phyloP scores from a whole-genome alignment of 495 filamentous ascomycete species.

The Daldinia concentrica region DNA sequence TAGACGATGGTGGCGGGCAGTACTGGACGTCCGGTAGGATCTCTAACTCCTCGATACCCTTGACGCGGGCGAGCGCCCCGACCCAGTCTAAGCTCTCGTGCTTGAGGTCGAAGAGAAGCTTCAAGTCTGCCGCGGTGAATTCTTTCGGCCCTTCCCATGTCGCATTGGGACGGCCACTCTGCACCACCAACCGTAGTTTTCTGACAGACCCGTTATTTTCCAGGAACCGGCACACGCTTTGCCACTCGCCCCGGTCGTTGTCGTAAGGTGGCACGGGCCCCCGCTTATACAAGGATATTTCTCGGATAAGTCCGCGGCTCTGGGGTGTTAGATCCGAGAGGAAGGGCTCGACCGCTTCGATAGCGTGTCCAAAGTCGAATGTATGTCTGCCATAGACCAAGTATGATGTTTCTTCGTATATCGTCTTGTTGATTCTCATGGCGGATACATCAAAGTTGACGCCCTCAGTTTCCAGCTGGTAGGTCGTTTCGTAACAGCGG shows the following conservation, averaged over 20 bases:
- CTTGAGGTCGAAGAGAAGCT: conserved; percentile 47
- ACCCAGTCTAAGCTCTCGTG: conserved; percentile 62
- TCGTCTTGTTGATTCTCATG: conserved; percentile 55
- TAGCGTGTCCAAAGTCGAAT: conserved; percentile 62
- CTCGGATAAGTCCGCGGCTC: conserved; percentile 53
- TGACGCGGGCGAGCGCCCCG: conserved; percentile 53
- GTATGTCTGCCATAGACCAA: conserved; percentile 61
- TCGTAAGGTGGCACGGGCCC: conserved; percentile 57
- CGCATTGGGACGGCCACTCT: conserved; percentile 54
- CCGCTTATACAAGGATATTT: conserved; percentile 59
- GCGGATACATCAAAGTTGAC: conserved; percentile 55
- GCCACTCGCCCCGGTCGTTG: conserved; percentile 64
- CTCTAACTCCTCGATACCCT: conserved; percentile 52
- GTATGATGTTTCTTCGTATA: conserved; percentile 58
- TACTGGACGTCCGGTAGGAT: conserved; percentile 54
- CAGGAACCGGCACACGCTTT: conserved; percentile 54
- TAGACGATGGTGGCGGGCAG: conserved; percentile 52
- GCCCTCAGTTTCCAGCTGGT: conserved; percentile 48
- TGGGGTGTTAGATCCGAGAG: conserved; percentile 60
- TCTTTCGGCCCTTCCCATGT: conserved; percentile 53
- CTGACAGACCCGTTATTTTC: conserved; percentile 44
- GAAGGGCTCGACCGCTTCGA: conserved; percentile 66
- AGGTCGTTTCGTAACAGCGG: conserved; percentile 57
- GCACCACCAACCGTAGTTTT: conserved; percentile 56
- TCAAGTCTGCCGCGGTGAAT: conserved; percentile 54